phyloP scores from a whole-genome alignment of 108 stramenopile species.

The Stephanodiscus minutulus region DNA sequence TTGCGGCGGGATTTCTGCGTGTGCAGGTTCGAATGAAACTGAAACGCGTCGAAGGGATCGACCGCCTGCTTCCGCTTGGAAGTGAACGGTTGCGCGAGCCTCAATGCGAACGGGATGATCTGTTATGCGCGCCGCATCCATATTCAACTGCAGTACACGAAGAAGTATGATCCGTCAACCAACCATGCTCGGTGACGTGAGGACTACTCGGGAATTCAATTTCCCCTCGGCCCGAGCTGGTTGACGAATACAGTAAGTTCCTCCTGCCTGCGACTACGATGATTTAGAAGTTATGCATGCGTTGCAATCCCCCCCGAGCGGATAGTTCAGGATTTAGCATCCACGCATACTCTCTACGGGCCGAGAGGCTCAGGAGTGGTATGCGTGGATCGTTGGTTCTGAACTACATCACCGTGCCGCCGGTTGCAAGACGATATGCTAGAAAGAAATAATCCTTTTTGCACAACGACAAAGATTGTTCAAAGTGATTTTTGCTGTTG shows the following conservation, averaged over 20 bases:
- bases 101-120: conserved; percentile 82
- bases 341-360: neutral
- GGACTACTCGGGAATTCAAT: conserved; percentile 65
- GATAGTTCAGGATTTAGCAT: neutral
- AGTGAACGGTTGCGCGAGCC: conserved; percentile 63
- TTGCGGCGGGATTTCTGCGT: no score
- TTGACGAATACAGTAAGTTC: conserved; percentile 68
- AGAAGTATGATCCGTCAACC: conserved; percentile 40
- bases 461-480: conserved; percentile 8
- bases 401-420: conserved; percentile 3
- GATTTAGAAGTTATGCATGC: neutral
- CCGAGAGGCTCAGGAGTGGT: conserved; percentile 6
- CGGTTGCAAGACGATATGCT: conserved; percentile 14
- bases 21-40: no score
- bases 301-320: conserved; percentile 19
- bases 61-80: conserved; percentile 60
- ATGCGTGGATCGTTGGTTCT: neutral
- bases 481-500: conserved; percentile 3
- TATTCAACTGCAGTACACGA: conserved; percentile 87
- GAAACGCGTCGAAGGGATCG: conserved; percentile 78
- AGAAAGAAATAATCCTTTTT: conserved; percentile 1
- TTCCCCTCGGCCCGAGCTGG: conserved; percentile 81
- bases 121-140: conserved; percentile 83
- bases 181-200: conserved; percentile 46
- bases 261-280: neutral